Conservation (phyloP, 208 protist species). For the Herpetomonas muscarum region DNA sequence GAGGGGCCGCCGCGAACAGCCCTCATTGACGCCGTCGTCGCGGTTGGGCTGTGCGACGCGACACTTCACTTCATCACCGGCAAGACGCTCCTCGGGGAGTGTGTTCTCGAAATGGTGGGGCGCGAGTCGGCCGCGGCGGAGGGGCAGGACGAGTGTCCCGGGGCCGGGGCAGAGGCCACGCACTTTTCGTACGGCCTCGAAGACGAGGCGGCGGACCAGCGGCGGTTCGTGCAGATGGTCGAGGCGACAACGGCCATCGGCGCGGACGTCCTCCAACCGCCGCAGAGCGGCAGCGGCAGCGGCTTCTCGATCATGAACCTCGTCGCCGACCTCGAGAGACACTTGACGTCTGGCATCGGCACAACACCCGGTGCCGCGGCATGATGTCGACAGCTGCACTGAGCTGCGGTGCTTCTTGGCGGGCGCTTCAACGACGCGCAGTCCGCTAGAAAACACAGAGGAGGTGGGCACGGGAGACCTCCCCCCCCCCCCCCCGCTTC, state of each 20-base stretch:
- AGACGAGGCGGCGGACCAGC: background rate
- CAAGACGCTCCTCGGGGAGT: conserved; percentile 50
- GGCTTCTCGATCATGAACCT: conserved; percentile 32
- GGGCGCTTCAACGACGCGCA: too few relatives aligned
- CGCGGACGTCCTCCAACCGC: background rate
- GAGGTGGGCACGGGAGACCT: too few relatives aligned
- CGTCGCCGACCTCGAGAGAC: conserved; percentile 17
- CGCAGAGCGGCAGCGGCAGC: background rate
- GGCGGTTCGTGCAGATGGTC: background rate
- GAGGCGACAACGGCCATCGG: background rate
- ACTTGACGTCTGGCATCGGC: conserved; percentile 10
- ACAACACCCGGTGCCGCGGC: background rate
- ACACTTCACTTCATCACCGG: conserved; percentile 66
- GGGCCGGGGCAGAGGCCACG: background rate
- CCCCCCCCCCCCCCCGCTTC: background rate
- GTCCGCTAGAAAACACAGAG: too few relatives aligned
- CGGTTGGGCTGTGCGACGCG: conserved; percentile 72
- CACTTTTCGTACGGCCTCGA: conserved; percentile 1
- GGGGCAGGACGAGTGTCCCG: background rate
- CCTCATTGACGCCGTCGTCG: conserved; percentile 73
- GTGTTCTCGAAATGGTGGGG: conserved; percentile 46
- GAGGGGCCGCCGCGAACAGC: conserved; percentile 18
- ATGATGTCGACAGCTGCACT: background rate
- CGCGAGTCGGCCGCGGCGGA: background rate
- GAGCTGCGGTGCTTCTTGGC: background rate